Evolutionary conservation across 2,329 filamentous ascomycete species (phyloP).

Genomic region (Didymella keratinophila): DNA sequence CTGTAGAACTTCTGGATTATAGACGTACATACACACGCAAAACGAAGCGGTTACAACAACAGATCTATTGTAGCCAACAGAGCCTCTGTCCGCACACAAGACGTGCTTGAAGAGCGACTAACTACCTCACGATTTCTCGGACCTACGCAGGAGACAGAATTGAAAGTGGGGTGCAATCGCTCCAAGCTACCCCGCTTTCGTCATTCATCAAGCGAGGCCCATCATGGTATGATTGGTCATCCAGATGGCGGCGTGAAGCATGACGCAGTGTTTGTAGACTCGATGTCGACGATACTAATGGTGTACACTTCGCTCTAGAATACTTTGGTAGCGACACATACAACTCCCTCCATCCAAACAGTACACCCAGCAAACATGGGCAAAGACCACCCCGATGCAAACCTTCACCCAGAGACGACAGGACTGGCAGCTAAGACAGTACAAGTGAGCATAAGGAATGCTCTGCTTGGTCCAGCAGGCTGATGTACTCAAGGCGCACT

Average conservation of each 20-base stretch:
- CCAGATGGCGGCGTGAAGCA: constrained; percentile 1
- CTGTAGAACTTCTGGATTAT: constrained; percentile 6
- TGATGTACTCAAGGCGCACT: constrained; percentile 35
- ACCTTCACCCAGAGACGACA: constrained; percentile 47
- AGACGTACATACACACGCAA: constrained; percentile 3
- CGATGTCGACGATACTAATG: neutral
- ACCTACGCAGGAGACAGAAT: neutral
- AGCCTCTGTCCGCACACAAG: neutral
- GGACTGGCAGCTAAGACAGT: constrained; percentile 43
- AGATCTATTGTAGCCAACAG: neutral
- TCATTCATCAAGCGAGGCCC: constrained; percentile 20
- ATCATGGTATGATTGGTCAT: constrained; percentile 23
- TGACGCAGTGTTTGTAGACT: constrained; percentile 5
- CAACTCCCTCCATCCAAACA: neutral
- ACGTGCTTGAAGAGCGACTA: neutral
- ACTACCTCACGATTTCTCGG: neutral
- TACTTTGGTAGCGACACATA: neutral
- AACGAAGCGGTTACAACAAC: neutral
- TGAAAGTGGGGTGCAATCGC: constrained; percentile 18
- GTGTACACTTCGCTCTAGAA: constrained; percentile 22
- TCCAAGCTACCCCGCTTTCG: constrained; percentile 27
- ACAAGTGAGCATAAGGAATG: constrained; percentile 25
- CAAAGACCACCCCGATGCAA: constrained; percentile 47
- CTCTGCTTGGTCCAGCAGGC: too few relatives aligned
- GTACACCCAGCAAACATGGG: constrained; percentile 32